Evolutionary conservation across 2,329 filamentous ascomycete genomes (phyloP), one percentile per base, ranked within the genome.

Genomic region (Didymosphaeria variabile): DNA sequence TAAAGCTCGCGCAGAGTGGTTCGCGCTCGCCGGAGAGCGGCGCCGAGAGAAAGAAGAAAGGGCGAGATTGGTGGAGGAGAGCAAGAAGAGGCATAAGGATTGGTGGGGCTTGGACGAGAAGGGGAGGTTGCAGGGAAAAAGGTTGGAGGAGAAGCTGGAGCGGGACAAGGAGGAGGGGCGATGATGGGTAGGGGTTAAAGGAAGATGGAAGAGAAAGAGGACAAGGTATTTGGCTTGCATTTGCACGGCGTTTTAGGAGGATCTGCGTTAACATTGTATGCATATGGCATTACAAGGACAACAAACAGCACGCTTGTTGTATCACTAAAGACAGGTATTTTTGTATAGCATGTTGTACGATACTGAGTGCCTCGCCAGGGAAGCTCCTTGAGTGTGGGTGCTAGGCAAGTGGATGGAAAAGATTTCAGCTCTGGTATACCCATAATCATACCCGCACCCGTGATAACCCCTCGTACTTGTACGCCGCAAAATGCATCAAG

Each of bases 1-100:
- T 81, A 89, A 88, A 26, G 95, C 95, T 65, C 85, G 95, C 55
- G 91, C 93, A 79, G 93, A 98, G 77, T 99, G 95, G 95, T 98
- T 98, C 78, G 87, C 88, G 55, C 85, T 87, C 65, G 86, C 92
- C 55, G 84, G 92, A 69, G 87, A 93, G 80, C 85, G 94, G 58
- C 86, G 88, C 70, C 82, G 82, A 59, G 88, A 90, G 78, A 82
- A 88, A 40, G 89, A 93, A 78, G 84, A 85, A 64, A 80, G 82
- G 63, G 79, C 80, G 71, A 63, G 73, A 61, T 78, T 79, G 72
- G 36, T 72, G 76, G 83, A 84, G 65, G 82, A 83, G 61, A 82
- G 81, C 66, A 67, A 72, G 62, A 77, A 79, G 69, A 79, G 80
- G 64, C 82, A 84, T 68, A 77, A 79, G 65, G 82, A 85, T 67